Conservation (phyloP, 2,329 filamentous ascomycete species). For the Triangularia setosa region DNA sequence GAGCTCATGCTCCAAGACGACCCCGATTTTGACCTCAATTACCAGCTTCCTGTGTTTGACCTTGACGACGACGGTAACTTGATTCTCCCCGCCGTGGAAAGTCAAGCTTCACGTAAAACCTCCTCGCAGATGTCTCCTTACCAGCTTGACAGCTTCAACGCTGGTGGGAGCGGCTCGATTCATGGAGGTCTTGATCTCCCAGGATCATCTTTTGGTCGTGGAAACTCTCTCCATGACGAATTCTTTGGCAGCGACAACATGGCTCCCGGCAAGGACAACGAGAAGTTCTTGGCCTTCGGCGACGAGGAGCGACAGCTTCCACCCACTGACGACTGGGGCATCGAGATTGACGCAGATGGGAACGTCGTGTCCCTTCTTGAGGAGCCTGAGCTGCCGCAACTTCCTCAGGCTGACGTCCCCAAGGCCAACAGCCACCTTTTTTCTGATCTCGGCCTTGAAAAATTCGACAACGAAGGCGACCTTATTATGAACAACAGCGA, state of each 20-base stretch:
- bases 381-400: conserved; percentile 42
- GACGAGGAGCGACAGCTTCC: conserved; percentile 37
- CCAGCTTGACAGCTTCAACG: conserved; percentile 25
- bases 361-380: conserved; percentile 43
- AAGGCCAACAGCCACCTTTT: neutral
- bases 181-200: conserved; percentile 20
- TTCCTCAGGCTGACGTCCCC: conserved; percentile 26
- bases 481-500: conserved; percentile 38
- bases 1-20: conserved; percentile 79
- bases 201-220: conserved; percentile 20
- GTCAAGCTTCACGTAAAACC: conserved; percentile 36
- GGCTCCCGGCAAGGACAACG: conserved; percentile 26
- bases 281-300: conserved; percentile 30
- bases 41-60: conserved; percentile 57
- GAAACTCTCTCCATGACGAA: conserved; percentile 17
- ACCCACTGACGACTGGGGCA: conserved; percentile 37
- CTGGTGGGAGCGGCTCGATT: conserved; percentile 20
- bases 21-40: conserved; percentile 70
- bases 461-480: conserved; percentile 29
- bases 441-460: conserved; percentile 17
- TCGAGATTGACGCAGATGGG: conserved; percentile 50
- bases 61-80: conserved; percentile 36
- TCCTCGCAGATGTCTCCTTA: conserved; percentile 45
- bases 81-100: conserved; percentile 29
- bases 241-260: conserved; percentile 18